These are phyloP conservation scores for Ophiostoma quercus DNA, from an alignment of 2,329 filamentous ascomycete species.

Conservation along the genomic window DNA sequence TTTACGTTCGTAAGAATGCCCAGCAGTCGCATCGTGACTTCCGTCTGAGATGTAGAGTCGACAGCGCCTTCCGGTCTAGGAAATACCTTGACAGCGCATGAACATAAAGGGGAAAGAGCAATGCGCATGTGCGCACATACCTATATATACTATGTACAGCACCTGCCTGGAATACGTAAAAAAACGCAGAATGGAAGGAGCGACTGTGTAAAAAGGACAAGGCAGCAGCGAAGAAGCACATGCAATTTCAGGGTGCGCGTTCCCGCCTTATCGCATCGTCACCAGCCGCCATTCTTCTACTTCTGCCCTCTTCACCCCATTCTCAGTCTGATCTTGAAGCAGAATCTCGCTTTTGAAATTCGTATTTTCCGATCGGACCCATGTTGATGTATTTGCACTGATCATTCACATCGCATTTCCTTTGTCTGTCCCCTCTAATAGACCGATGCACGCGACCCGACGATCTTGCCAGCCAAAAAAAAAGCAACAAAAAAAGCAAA, in stretches of 20 bases:
- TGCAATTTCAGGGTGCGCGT: background rate
- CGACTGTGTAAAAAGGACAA: background rate
- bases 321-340: background rate
- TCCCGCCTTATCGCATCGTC: background rate
- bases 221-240: background rate
- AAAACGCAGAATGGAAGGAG: background rate
- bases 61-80: background rate
- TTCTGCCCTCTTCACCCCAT: background rate
- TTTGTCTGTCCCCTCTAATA: background rate
- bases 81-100: background rate
- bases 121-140: background rate
- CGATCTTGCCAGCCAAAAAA: background rate
- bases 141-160: background rate
- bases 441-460: background rate
- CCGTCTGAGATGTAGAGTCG: background rate
- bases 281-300: background rate
- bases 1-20: background rate
- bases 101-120: background rate
- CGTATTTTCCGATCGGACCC: background rate
- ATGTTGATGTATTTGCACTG: background rate
- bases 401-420: background rate
- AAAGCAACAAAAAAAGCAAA: too few relatives aligned
- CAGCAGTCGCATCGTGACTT: background rate
- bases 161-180: background rate
- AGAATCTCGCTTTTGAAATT: background rate